Evolutionary conservation across 257 asterid species (phyloP), one percentile per base, ranked within the genome.

Genomic region (Fraxinus anomala): DNA sequence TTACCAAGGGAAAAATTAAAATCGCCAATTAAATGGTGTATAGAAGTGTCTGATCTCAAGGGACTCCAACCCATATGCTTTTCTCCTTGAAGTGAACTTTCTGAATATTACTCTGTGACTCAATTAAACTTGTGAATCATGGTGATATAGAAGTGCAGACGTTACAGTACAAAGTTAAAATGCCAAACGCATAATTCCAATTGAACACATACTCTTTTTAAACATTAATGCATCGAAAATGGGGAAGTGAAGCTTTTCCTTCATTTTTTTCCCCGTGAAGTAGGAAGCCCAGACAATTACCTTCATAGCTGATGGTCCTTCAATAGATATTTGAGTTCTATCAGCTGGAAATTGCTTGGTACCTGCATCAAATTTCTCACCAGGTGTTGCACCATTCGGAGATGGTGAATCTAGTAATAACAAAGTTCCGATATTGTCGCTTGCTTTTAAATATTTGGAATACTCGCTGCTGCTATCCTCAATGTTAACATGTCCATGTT

Each of bases 301-400:
- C 97, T 92, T 90, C 81, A 86, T 73, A 83, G 80, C 82, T 54
- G 91, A 81, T 56, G 86, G 83, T 73, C 70, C 88, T 75, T 47
- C 30, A 28, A 84, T 67, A 73, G 90, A 74, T 65, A 72, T 44
- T 70, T 82, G 88, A 81, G 82, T 78, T 81, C 79, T 77, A 79
- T 81, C 81, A 85, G 80, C 86, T 70, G 86, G 70, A 28, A 68
- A 34, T 69, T 79, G 82, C 68, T 74, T 77, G 74, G 81, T 23
- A 69, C 33, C 24, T 40, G 71, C 79, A 80, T 76, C 78, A 26
- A 78, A 85, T 70, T 70, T 81, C 82, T 85, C 88, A 81, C 72
- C 61, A 67, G 70, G 70, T 74, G 76, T 86, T 76, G 80, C 83
- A 79, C 78, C 79, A 82, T 73, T 82, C 82, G 80, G 88, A 77